A percentile compares a stretch with the other conserved stretches of the same genome.
Evolutionary conservation across 2,329 filamentous ascomycete species (phyloP).

Genomic region (Pyricularia pennisetigena): DNA sequence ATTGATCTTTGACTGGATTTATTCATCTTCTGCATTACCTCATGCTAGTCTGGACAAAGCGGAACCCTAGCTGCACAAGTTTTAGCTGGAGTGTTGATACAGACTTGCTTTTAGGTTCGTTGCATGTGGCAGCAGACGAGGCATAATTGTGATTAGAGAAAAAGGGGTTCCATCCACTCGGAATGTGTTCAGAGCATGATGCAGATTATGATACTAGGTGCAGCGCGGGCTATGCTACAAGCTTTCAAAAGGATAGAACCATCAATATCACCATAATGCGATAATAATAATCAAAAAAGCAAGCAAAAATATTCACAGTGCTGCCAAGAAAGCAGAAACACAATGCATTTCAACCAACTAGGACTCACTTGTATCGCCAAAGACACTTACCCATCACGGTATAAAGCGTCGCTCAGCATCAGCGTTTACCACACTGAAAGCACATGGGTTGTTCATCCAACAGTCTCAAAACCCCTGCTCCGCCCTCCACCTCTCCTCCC

Average conservation of each 20-base stretch:
- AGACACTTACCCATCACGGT: not conserved
- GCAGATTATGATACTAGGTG: not conserved
- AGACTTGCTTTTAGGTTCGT: not conserved
- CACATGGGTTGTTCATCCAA: not conserved
- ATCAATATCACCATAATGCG: not conserved
- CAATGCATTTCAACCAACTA: not conserved
- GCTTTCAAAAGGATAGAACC: not conserved
- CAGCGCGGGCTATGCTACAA: not conserved
- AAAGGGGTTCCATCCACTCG: not conserved
- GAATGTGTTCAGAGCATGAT: not conserved
- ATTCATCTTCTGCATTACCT: not conserved
- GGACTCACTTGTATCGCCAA: not conserved
- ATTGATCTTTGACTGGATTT: not conserved
- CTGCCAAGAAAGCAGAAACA: not conserved
- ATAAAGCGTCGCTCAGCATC: not conserved
- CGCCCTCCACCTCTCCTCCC: constrained; percentile 60
- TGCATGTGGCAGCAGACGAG: not conserved
- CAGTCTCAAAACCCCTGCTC: constrained; percentile 12
- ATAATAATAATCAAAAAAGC: not conserved
- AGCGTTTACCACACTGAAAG: not conserved
- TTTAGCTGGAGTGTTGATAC: not conserved
- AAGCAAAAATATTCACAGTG: not conserved
- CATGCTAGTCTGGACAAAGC: not conserved
- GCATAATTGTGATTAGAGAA: not conserved
- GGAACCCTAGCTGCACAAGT: not conserved